phyloP scores from a whole-genome alignment of 2,329 filamentous ascomycete genomes.

The Clonostachys rhizophaga region DNA sequence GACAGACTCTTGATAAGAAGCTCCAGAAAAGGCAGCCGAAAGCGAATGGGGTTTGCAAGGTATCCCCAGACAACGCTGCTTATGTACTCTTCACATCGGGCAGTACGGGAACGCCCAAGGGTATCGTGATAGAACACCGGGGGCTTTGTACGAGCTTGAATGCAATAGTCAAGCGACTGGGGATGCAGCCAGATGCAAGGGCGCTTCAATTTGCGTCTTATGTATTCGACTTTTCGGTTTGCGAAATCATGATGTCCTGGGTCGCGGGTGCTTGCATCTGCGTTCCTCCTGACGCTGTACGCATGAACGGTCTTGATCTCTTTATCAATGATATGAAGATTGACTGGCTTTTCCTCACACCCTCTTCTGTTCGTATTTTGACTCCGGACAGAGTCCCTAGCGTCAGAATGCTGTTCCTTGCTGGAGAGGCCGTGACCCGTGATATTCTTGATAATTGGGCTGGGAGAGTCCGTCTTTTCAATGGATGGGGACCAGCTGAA shows the following conservation, averaged over 20 bases:
- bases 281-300: background rate
- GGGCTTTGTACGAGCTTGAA: background rate
- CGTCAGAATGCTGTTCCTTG: slow-evolving; percentile 2
- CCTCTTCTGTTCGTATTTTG: slow-evolving; percentile 3
- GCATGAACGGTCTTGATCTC: background rate
- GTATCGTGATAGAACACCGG: slow-evolving; percentile 5
- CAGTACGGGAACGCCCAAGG: slow-evolving; percentile 7
- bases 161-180: slow-evolving; percentile 6
- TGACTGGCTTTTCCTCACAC: slow-evolving; percentile 5
- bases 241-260: background rate
- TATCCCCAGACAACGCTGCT: background rate
- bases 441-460: slow-evolving; percentile 1
- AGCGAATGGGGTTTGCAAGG: background rate
- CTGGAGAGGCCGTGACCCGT: slow-evolving; percentile 3
- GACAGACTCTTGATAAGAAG: background rate
- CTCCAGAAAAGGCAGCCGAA: background rate
- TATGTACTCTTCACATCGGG: slow-evolving; percentile 9
- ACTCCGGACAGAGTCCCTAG: slow-evolving; percentile 1
- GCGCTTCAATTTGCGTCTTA: slow-evolving; percentile 3
- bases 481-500: background rate
- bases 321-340: slow-evolving; percentile 2
- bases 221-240: slow-evolving; percentile 1
- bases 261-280: slow-evolving; percentile 1
- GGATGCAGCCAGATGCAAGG: slow-evolving; percentile 8
- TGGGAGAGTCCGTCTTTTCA: slow-evolving; percentile 1